A percentile compares a stretch with the other conserved stretches of the same genome.
Evolutionary conservation across 2,329 filamentous ascomycete genomes (phyloP).

Genomic region (Acarospora socialis): DNA sequence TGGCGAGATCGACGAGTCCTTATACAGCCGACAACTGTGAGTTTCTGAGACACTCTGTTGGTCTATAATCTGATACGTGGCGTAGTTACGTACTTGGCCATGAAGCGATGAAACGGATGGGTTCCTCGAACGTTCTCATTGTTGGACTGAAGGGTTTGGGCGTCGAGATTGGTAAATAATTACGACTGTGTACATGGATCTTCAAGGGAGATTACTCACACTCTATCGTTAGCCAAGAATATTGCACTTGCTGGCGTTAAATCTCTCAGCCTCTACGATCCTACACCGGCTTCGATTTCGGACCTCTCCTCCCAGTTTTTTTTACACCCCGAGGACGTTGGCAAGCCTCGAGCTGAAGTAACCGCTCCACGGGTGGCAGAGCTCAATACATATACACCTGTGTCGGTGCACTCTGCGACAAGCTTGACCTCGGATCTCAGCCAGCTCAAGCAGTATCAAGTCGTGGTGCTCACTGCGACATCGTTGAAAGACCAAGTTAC

Average conservation of each 20-base stretch:
- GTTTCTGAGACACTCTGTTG: constrained; percentile 7
- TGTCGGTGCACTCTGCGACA: constrained; percentile 51
- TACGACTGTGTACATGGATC: constrained; percentile 5
- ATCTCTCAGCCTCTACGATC: constrained; percentile 86
- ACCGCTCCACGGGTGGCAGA: constrained; percentile 85
- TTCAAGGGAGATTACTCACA: too few relatives aligned
- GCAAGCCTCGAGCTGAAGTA: constrained; percentile 75
- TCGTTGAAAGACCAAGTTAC: constrained; percentile 64
- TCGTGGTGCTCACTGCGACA: constrained; percentile 78
- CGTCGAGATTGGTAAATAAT: constrained; percentile 59
- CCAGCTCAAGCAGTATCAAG: constrained; percentile 80
- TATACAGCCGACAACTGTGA: constrained; percentile 51
- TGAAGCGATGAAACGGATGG: constrained; percentile 96
- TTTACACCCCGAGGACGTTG: constrained; percentile 72
- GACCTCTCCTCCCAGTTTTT: constrained; percentile 98
- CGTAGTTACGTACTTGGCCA: constrained; percentile 53
- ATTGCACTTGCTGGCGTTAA: constrained; percentile 96
- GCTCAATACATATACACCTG: constrained; percentile 90
- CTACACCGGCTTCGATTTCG: constrained; percentile 64
- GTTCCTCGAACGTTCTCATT: constrained; percentile 84
- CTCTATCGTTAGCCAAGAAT: constrained; percentile 94
- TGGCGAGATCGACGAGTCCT: constrained; percentile 52
- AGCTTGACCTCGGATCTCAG: constrained; percentile 63
- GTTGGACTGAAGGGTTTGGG: constrained; percentile 86
- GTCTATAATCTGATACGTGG: neutral